These are phyloP conservation scores for Sinapis alba DNA, from an alignment of 441 rosid species.

Conservation along the genomic window DNA sequence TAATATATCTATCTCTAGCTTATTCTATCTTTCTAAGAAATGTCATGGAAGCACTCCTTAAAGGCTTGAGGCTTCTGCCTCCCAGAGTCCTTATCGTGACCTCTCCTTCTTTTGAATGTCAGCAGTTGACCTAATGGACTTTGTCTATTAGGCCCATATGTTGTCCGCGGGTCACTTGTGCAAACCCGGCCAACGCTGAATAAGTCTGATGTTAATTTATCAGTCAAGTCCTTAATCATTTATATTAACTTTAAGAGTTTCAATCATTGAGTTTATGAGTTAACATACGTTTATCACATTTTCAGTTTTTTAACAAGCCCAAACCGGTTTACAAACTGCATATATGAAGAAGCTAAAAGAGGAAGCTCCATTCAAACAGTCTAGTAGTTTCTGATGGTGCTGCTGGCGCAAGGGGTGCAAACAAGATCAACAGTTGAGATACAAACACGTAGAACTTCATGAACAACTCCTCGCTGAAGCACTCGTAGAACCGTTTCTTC, in stretches of 20 bases:
- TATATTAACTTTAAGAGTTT: not conserved
- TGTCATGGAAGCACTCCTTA: no score
- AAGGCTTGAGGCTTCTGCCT: no score
- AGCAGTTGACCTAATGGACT: no score
- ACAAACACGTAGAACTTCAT: constrained; percentile 67
- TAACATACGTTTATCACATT: not conserved
- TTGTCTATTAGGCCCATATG: no score
- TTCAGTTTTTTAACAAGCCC: not conserved
- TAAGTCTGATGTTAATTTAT: no score
- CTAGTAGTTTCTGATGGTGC: constrained; percentile 39
- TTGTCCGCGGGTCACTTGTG: no score
- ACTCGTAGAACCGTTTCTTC: constrained; percentile 56
- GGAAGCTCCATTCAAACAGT: constrained; percentile 30
- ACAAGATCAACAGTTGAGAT: constrained; percentile 45
- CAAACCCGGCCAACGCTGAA: no score
- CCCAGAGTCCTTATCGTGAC: no score
- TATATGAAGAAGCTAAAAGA: not conserved
- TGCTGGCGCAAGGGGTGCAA: constrained; percentile 40
- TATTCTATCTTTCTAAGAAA: no score
- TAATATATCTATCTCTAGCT: no score
- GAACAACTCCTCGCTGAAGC: constrained; percentile 68
- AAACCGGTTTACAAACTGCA: not conserved
- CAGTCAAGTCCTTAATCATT: not conserved
- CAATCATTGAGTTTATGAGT: not conserved
- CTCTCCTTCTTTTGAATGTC: no score